A percentile compares a stretch with the other conserved stretches of the same genome.
Evolutionary conservation across 1,284 basidiomycete species (phyloP).

Genomic region (Tilletia indica): DNA sequence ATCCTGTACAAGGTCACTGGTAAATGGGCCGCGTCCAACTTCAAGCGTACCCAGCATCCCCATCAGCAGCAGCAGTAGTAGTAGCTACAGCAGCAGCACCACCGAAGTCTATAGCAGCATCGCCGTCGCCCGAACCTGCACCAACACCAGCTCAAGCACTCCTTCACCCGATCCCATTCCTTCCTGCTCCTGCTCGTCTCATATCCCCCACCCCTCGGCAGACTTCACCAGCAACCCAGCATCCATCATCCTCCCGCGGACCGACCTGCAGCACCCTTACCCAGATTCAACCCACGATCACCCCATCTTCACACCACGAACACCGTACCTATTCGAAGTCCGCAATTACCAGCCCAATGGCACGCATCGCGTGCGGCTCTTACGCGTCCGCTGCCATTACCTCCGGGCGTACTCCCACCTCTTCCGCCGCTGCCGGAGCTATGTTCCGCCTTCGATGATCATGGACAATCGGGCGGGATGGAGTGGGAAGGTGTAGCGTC

Average conservation of each 20-base stretch:
- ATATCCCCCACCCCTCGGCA: no score
- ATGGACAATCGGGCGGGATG: background rate
- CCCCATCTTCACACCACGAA: background rate
- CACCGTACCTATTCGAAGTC: background rate
- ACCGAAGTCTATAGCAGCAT: no score
- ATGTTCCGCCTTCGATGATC: background rate
- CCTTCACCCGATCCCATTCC: no score
- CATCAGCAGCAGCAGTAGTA: background rate
- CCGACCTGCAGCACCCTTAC: no score
- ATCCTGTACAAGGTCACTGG: background rate
- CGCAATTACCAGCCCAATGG: conserved; percentile 8
- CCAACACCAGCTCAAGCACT: no score
- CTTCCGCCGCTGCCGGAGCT: conserved; percentile 1
- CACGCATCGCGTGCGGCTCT: conserved; percentile 3
- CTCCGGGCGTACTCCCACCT: background rate
- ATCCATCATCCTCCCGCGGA: no score
- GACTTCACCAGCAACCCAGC: no score
- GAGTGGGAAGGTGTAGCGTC: background rate
- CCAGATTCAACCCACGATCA: background rate
- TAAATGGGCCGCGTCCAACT: background rate
- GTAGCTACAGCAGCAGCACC: no score
- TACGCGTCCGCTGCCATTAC: background rate
- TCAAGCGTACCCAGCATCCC: no score
- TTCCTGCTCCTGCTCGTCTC: no score
- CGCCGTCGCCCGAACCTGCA: no score